Base-by-base conservation (phyloP, 139 green algal genomes). In the Pseudopediastrum boryanum region DNA sequence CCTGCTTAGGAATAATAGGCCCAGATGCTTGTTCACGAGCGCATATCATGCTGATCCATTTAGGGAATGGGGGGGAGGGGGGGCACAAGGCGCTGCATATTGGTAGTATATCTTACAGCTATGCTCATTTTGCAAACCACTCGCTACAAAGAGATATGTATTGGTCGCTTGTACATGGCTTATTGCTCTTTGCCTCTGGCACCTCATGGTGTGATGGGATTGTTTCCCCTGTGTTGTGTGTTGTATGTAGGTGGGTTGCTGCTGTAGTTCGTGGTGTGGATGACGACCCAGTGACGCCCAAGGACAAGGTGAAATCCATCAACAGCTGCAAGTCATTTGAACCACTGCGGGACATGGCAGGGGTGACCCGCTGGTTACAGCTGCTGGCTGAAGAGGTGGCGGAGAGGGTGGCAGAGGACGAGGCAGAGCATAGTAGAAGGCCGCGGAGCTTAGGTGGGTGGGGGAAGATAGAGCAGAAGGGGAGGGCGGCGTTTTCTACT, bases 371-470 rank as follows among this genome's bases (percentile, higher is more conserved):
- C 9, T 96, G 93, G 92, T 41, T 95, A 61, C 2, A 0, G 16
- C 85, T 97, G 3, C 84, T 97, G 81, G 87, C 87, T 23, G 84
- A 91, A 48, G 93, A 97, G 86, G 86, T 97, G 78, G 87, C 83
- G 5, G 66, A 81, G 5, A 75, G 93, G 23, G 79, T 93, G 80
- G 61, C 62, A 0, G 79, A 84, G 0, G 90, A 96, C 78, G 82
- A 88, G 25, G 81, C 31, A 19, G 61, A 86, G 29, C 62, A 93
- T 67, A 48, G 77, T 1, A 77, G 93, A 0, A 56, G 80, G 6
- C 75, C 92, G 3, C 71, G 71, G 21, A 91, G 82, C 46, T 88
- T 96, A 5, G 67, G 83, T 88, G 68, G 33, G 81, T 42, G 5
- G 16, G 19, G 36, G 23, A 1, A n/a, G 6, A 29, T 29, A 21